Base-by-base conservation (phyloP, 441 rosid genomes). In the Mallotus japonicus region DNA sequence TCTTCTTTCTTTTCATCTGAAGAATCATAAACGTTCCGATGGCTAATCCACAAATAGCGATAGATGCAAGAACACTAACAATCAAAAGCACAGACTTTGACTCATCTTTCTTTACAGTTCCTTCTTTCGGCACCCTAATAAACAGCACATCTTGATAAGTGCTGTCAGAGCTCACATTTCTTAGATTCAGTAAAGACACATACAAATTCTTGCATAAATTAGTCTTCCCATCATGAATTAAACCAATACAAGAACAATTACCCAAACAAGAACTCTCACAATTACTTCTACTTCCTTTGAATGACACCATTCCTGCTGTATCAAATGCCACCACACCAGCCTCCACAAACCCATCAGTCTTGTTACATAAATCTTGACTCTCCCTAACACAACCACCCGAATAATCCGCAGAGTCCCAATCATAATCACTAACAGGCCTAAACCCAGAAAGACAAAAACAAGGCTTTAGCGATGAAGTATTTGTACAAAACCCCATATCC, bases 171-270 rank as follows among this genome's bases (percentile, higher is more conserved):
- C 88, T 87, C 69, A 79, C 64, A 73, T 86, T 88, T 78, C 86
- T 84, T 77, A 90, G 66, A 81, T 89, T 90, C 17, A 84, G 66
- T 55, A 90, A 84, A 65, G 87, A 65, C 17, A 89, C 91, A 53
- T 81, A 82, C 62, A 90, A 56, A 64, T 80, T 84, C 82, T 82
- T 88, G 80, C 96, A 91, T 24, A 72, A 62, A 81, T 79, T 83
- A 51, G 80, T 80, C 76, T 75, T 78, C 24, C 49, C 78, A 68
- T 88, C 73, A 51, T 89, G 82, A 63, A 73, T 79, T 73, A 89
- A 82, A 19, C 92, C 97, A n/a, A 86, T 76, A 78, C 98, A 93
- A 58, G 91, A 91, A 74, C 94, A 85, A 77, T 87, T 87, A 15
- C 76, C 73, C 74, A 88, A 69, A 68, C 98, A 93, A 37, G 72